phyloP scores from a whole-genome alignment of 805 yeast species.

The Candida orba region DNA sequence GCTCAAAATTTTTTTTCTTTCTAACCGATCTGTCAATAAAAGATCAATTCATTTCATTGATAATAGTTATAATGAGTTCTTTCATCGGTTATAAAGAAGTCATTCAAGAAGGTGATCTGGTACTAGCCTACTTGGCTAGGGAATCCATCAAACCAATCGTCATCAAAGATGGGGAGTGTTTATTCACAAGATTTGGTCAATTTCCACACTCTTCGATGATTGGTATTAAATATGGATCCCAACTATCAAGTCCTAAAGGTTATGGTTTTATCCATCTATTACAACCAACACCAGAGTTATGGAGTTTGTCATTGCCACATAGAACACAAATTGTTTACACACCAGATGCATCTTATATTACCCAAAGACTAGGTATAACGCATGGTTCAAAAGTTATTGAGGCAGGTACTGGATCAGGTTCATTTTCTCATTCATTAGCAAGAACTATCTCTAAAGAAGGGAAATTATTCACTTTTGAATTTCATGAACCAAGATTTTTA shows the following conservation, averaged over 20 bases:
- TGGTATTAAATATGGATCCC: slow-evolving; percentile 77
- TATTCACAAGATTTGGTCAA: slow-evolving; percentile 85
- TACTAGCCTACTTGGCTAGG: slow-evolving; percentile 78
- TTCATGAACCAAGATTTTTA: slow-evolving; percentile 73
- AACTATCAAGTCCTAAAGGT: slow-evolving; percentile 67
- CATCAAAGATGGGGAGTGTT: slow-evolving; percentile 47
- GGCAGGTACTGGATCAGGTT: slow-evolving; percentile 98
- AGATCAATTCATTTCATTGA: too few relatives aligned
- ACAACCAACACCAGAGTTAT: slow-evolving; percentile 90
- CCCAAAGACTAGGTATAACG: slow-evolving; percentile 69
- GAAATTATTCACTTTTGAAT: slow-evolving; percentile 76
- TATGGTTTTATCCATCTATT: slow-evolving; percentile 81
- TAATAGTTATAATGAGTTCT: slow-evolving; percentile 10
- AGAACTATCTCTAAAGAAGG: slow-evolving; percentile 59
- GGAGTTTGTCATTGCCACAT: slow-evolving; percentile 96
- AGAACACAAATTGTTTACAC: slow-evolving; percentile 97
- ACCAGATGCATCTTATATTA: slow-evolving; percentile 87
- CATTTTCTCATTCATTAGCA: slow-evolving; percentile 88
- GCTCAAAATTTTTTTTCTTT: not conserved
- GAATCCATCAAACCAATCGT: slow-evolving; percentile 69
- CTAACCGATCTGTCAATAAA: too few relatives aligned
- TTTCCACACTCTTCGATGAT: slow-evolving; percentile 83
- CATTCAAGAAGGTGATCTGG: slow-evolving; percentile 84
- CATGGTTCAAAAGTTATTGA: slow-evolving; percentile 81
- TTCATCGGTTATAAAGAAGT: slow-evolving; percentile 50